These are phyloP conservation scores for Cucurbita maxima DNA, from an alignment of 306 rosid genomes.

Conservation along the genomic window DNA sequence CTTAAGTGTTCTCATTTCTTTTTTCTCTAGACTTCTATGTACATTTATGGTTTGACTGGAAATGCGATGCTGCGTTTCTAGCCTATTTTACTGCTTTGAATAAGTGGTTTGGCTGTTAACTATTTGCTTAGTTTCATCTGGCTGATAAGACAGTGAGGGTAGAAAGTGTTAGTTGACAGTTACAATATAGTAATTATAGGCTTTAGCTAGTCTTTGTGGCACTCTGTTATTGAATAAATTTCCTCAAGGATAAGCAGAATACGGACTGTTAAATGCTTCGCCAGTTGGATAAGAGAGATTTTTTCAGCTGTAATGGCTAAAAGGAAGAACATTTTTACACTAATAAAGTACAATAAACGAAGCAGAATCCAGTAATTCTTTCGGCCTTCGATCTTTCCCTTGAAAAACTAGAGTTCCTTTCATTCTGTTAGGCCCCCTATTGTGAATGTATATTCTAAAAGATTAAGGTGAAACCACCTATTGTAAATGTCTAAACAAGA, in stretches of 20 bases:
- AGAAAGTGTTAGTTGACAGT: background rate
- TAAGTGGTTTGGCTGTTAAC: background rate
- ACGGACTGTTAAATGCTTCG: background rate
- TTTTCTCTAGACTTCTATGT: background rate
- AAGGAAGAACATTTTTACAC: background rate
- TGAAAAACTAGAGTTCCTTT: background rate
- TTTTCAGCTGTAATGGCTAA: background rate
- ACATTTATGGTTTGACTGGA: background rate
- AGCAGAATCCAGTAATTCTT: background rate
- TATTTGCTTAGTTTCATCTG: conserved; percentile 9
- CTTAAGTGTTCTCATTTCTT: background rate
- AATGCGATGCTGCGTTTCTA: background rate
- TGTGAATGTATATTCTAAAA: too few species aligned
- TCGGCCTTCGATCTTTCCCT: background rate
- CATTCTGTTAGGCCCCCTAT: background rate
- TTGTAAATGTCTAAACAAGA: too few species aligned
- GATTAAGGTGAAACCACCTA: too few species aligned
- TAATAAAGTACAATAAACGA: background rate
- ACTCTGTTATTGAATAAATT: background rate
- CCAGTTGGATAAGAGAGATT: background rate
- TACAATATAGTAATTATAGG: background rate
- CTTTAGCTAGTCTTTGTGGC: background rate
- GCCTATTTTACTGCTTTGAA: background rate
- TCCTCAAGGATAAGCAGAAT: background rate
- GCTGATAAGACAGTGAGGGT: background rate